Evolutionary conservation across 1,284 basidiomycete species (phyloP), one percentile per base, ranked within the genome.

Genomic region (Wolfiporia cocos): DNA sequence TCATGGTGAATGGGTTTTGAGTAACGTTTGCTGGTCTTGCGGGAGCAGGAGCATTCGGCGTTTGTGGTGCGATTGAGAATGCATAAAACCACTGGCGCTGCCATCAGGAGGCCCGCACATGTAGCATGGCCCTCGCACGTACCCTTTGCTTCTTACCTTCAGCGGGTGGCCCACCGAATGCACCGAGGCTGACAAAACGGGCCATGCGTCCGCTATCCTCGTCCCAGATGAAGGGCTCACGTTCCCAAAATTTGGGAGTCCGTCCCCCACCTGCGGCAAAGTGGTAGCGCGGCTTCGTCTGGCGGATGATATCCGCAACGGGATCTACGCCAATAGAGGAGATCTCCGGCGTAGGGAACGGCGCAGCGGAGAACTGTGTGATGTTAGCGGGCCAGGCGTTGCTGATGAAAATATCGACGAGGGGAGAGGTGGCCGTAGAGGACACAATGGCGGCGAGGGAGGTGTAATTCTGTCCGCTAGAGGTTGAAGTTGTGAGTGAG

Each of bases 161-260:
- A 1, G 66, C 57, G 12, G 71, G 64, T 50, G 76, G 73, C 12
- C 76, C 81, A 10, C 89, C 91, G 59, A 96, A 87, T n/a, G 85
- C 73, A 26, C 91, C 93, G 5, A 97, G 70, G 54, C 86, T 84
- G 39, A 96, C 76, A 50, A 91, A 91, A 28, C 92, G 72, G 26
- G 84, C 80, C 33, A 87, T 64, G 44, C 86, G 71, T 49, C 76
- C 80, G 15, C 68, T 66, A 42, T 82, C 78, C 26, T 82, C 81
- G 24, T 79, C 74, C 92, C 92, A 96, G 4, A 76, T 63, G 58
- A 81, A 93, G 2, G 93, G 92, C 51, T 95, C 92, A 41, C 92
- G 70, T 61, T 97, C 93, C 92, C 92, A 96, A 61, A 93, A 97
- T 47, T 70, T 70, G 1, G 81, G 72, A 12, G 72, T 74, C 23